Conservation (phyloP, 2,329 filamentous ascomycete genomes). For the Sclerotinia spermophila region DNA sequence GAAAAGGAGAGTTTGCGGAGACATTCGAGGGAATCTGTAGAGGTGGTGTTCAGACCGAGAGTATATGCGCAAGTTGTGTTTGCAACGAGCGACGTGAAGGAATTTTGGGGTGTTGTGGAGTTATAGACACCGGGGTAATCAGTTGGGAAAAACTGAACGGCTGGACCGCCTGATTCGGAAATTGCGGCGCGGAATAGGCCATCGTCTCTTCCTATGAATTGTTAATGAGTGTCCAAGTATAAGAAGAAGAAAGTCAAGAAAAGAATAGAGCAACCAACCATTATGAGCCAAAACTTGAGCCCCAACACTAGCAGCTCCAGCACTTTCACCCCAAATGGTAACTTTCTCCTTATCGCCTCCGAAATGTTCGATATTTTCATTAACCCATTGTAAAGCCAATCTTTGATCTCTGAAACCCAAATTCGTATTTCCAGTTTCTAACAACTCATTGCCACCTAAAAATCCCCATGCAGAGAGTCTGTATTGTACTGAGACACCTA, state of each 20-base stretch:
- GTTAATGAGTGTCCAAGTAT: background rate
- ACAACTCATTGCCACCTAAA: conserved; percentile 41
- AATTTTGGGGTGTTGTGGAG: conserved; percentile 24
- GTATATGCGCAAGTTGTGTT: conserved; percentile 34
- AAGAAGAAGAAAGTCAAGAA: background rate
- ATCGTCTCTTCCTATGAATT: conserved; percentile 46
- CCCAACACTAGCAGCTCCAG: conserved; percentile 31
- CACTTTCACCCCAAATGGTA: conserved; percentile 45
- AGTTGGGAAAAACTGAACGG: conserved; percentile 19
- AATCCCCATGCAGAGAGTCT: conserved; percentile 47
- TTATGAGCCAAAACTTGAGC: conserved; percentile 45
- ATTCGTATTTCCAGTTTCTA: conserved; percentile 43
- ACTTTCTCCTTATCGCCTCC: conserved; percentile 46
- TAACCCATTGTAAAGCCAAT: conserved; percentile 43
- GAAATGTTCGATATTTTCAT: conserved; percentile 43
- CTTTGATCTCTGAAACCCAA: conserved; percentile 45
- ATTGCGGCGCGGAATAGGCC: conserved; percentile 50
- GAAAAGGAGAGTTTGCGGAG: conserved; percentile 34
- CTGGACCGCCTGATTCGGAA: conserved; percentile 42
- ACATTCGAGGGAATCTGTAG: conserved; percentile 28
- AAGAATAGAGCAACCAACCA: conserved; percentile 15
- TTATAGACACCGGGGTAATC: conserved; percentile 19
- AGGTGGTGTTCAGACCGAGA: conserved; percentile 38
- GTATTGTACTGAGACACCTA: conserved; percentile 46
- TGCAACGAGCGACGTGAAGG: conserved; percentile 38